A percentile compares a stretch with the other conserved stretches of the same genome.
phyloP scores from a whole-genome alignment of 805 yeast genomes.

The Metschnikowia peoriensis region DNA sequence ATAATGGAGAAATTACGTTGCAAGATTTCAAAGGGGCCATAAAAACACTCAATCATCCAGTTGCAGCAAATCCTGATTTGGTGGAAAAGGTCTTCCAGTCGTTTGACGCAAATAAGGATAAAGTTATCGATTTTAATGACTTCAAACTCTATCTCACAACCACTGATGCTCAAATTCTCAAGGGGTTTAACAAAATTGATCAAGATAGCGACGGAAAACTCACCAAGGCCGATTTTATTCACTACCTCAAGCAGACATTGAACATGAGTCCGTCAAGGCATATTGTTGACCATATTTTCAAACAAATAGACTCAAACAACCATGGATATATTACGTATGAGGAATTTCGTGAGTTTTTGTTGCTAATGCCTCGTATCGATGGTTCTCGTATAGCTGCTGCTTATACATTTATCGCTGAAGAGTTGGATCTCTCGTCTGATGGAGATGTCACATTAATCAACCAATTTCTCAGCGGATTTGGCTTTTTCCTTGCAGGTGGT shows the following conservation, averaged over 20 bases:
- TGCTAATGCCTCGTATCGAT: conserved; percentile 76
- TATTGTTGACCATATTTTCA: conserved; percentile 56
- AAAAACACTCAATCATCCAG: conserved; percentile 56
- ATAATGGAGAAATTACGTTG: conserved; percentile 49
- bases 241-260: conserved; percentile 55
- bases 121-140: conserved; percentile 58
- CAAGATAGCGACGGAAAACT: conserved; percentile 71
- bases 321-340: conserved; percentile 76
- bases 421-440: conserved; percentile 77
- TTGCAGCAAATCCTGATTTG: conserved; percentile 58
- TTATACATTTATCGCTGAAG: conserved; percentile 75
- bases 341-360: conserved; percentile 79
- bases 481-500: conserved; percentile 93
- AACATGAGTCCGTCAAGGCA: conserved; percentile 51
- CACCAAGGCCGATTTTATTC: conserved; percentile 60
- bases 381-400: conserved; percentile 83
- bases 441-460: conserved; percentile 87
- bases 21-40: conserved; percentile 49
- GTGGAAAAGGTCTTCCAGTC: conserved; percentile 55
- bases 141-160: conserved; percentile 61
- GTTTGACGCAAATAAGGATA: conserved; percentile 58
- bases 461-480: conserved; percentile 79
- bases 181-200: conserved; percentile 69
- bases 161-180: conserved; percentile 69
- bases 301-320: conserved; percentile 50